These are phyloP conservation scores for Amanita subjunquillea DNA, from an alignment of 768 basidiomycete genomes.

Conservation along the genomic window DNA sequence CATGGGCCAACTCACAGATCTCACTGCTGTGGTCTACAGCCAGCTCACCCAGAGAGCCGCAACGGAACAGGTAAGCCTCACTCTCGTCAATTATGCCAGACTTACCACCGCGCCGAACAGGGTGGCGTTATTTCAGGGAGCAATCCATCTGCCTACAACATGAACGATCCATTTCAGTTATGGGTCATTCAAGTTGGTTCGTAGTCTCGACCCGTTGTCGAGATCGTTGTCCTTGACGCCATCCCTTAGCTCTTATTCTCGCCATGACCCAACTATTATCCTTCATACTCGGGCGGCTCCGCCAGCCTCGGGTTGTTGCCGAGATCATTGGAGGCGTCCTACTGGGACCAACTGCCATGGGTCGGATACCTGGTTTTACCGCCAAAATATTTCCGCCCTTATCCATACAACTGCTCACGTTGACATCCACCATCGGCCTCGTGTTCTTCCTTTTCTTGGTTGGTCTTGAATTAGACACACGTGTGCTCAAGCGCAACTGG, in stretches of 20 bases:
- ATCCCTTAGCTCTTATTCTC: conserved; percentile 62
- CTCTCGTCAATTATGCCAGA: background rate
- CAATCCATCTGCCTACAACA: conserved; percentile 56
- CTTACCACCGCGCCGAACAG: conserved; percentile 21
- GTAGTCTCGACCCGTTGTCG: conserved; percentile 10
- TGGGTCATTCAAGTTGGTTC: conserved; percentile 72
- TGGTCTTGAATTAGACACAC: conserved; percentile 74
- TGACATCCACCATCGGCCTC: conserved; percentile 70
- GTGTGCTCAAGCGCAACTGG: conserved; percentile 55
- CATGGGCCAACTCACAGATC: conserved; percentile 40
- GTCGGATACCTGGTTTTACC: conserved; percentile 69
- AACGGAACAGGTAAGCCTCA: conserved; percentile 31
- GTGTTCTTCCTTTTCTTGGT: conserved; percentile 77
- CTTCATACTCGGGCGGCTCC: conserved; percentile 52
- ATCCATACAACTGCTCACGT: conserved; percentile 48
- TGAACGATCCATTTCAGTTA: conserved; percentile 57
- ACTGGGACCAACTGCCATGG: conserved; percentile 71
- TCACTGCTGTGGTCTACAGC: conserved; percentile 20
- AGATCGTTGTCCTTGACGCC: conserved; percentile 4
- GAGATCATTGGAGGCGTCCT: conserved; percentile 89
- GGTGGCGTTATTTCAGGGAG: conserved; percentile 72
- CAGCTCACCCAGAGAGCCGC: conserved; percentile 34
- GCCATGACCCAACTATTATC: conserved; percentile 66
- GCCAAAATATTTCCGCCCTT: conserved; percentile 43
- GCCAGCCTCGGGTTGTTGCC: conserved; percentile 88